Evolutionary conservation across 352 stramenopile genomes (phyloP).

Genomic region (Elongisporangium anandrum): DNA sequence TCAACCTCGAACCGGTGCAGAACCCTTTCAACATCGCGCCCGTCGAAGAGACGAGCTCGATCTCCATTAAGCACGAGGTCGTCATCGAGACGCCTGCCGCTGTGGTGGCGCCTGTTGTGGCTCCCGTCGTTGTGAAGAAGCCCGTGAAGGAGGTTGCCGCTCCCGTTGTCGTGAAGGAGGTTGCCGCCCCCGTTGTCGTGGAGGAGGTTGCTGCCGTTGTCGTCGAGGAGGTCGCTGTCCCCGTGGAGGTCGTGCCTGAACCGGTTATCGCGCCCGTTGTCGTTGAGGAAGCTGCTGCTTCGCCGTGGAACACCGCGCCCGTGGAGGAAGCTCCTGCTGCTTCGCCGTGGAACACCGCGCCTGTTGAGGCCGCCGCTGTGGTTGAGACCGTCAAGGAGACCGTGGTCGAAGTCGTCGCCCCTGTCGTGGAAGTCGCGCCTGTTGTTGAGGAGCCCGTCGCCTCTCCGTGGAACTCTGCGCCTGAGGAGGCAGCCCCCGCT

Average conservation of each 20-base stretch:
- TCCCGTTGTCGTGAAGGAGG: slow-evolving; percentile 2
- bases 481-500: slow-evolving; percentile 17
- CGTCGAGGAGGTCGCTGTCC: slow-evolving; percentile 1
- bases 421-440: slow-evolving; percentile 1
- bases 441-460: slow-evolving; percentile 10
- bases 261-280: neutral
- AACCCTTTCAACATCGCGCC: slow-evolving; percentile 1
- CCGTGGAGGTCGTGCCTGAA: slow-evolving; percentile 8
- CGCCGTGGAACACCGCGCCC: neutral
- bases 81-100: slow-evolving; percentile 5
- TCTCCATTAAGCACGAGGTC: slow-evolving; percentile 21
- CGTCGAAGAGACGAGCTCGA: slow-evolving; percentile 17
- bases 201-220: slow-evolving; percentile 5
- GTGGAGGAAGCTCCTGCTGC: slow-evolving; percentile 1
- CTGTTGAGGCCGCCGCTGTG: slow-evolving; percentile 5
- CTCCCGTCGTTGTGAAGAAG: slow-evolving; percentile 21
- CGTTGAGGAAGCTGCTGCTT: slow-evolving; percentile 1
- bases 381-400: slow-evolving; percentile 12
- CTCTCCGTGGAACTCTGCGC: slow-evolving; percentile 34
- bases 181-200: neutral
- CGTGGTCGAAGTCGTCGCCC: neutral
- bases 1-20: slow-evolving; percentile 9
- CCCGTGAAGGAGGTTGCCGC: slow-evolving; percentile 4
- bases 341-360: neutral
- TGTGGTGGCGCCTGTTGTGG: neutral